Conservation (phyloP, 2,329 filamentous ascomycete species). For the Penicillium frequentans region DNA sequence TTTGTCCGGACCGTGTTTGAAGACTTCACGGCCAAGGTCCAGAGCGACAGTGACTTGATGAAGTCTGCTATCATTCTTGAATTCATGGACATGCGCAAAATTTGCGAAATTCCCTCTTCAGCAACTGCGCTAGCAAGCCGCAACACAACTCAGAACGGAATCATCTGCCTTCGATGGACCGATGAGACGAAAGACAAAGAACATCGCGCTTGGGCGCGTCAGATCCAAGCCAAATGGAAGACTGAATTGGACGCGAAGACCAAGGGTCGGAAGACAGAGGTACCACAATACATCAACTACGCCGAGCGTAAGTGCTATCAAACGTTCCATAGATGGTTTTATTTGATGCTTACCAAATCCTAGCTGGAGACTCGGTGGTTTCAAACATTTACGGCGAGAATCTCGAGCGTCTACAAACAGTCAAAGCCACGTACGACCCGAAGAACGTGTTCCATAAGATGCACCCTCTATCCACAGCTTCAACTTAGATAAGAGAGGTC, state of each 20-base stretch:
- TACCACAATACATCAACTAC: slow-evolving; percentile 40
- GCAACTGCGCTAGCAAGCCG: slow-evolving; percentile 50
- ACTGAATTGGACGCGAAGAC: slow-evolving; percentile 18
- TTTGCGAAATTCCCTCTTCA: slow-evolving; percentile 34
- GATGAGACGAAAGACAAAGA: slow-evolving; percentile 38
- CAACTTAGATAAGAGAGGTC: not conserved
- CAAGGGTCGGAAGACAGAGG: slow-evolving; percentile 5
- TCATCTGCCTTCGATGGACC: slow-evolving; percentile 45
- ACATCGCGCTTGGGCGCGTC: slow-evolving; percentile 42
- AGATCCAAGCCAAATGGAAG: slow-evolving; percentile 29
- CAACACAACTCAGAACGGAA: slow-evolving; percentile 46
- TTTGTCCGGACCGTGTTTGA: slow-evolving; percentile 35
- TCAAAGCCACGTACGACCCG: slow-evolving; percentile 51
- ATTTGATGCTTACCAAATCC: not conserved
- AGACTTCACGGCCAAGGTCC: slow-evolving; percentile 30
- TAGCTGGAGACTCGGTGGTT: slow-evolving; percentile 34
- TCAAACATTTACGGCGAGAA: slow-evolving; percentile 49
- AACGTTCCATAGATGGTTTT: not conserved
- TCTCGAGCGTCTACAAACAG: slow-evolving; percentile 38
- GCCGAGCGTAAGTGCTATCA: slow-evolving; percentile 28
- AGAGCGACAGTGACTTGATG: slow-evolving; percentile 29
- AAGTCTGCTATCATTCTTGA: slow-evolving; percentile 42
- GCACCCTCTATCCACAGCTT: slow-evolving; percentile 30
- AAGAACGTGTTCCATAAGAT: slow-evolving; percentile 49
- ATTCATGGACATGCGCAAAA: slow-evolving; percentile 43